Evolutionary conservation across 768 basidiomycete genomes (phyloP), one percentile per base, ranked within the genome.

Genomic region (Strobilomyces confusus): DNA sequence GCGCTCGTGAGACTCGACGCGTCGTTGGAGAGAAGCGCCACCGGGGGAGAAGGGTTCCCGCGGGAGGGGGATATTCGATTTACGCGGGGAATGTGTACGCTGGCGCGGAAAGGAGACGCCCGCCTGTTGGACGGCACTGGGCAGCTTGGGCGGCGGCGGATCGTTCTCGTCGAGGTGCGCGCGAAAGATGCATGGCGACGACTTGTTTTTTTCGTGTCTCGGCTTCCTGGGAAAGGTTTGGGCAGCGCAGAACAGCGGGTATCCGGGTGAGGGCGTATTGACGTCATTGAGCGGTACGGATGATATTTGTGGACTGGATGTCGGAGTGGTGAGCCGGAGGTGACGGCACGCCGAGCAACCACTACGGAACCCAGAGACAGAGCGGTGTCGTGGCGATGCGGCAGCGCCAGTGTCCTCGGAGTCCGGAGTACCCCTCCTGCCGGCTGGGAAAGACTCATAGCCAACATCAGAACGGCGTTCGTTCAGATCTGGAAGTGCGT

Each of bases 261-360:
- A 34, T 22, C 43, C 44, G 13, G 50, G 26, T 14, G 51, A 45
- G n/a, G n/a, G n/a, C n/a, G n/a, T 20, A 44, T 44, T 54, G 41
- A 42, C 33, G 4, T 48, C 17, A 33, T 23, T 33, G 9, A 58
- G 38, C 20, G 51, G 55, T 34, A 45, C 22, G 19, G 41, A 29
- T 7, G n/a, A 9, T 26, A 37, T 46, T 14, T 13, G 47, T 42
- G 56, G 57, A 29, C 41, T 63, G 20, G 56, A 61, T 15, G 3
- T 17, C 37, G 53, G 34, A 37, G 41, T 37, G 11, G 58, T 58
- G 19, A 52, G 15, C 29, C 63, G 66, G 43, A 48, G 54, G 19
- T 61, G 64, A 46, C 58, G 62, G 56, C 66, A 68, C 12, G 66
- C 64, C 7, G 56, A 47, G 53, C 66, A 67, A 43, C 66, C 66